Percentiles rank a stretch among this genome's conserved stretches.
These are phyloP conservation scores for Apophysomyces sp. DNA, from an alignment of 371 early-diverging fungal genomes.

Conservation along the genomic window DNA sequence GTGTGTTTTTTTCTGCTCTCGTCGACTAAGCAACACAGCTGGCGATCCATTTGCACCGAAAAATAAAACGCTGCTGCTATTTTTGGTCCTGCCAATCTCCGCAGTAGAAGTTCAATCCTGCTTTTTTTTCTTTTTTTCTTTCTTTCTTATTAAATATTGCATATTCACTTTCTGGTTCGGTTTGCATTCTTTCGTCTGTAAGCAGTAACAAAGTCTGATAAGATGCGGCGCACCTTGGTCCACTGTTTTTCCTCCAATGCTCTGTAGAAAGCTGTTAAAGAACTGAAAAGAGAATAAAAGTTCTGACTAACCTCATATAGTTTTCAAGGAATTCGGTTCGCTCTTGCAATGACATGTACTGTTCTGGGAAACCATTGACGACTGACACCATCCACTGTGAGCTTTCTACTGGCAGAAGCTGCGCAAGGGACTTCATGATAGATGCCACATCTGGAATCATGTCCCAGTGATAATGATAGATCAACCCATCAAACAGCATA, in stretches of 20 bases:
- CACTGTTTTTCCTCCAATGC: constrained; percentile 41
- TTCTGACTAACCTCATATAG: constrained; percentile 39
- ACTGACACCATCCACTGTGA: constrained; percentile 38
- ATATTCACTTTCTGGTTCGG: constrained; percentile 11
- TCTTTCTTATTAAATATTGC: background rate
- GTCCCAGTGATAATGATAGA: constrained; percentile 53
- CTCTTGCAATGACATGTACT: constrained; percentile 39
- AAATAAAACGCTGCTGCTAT: background rate
- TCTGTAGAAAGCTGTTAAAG: constrained; percentile 11
- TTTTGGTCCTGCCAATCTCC: constrained; percentile 8
- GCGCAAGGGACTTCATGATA: constrained; percentile 41
- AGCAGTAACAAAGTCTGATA: constrained; percentile 50
- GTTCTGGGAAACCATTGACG: constrained; percentile 47
- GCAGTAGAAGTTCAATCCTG: background rate
- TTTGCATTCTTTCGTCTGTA: constrained; percentile 33
- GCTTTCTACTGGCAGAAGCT: constrained; percentile 45
- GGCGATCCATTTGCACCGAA: background rate
- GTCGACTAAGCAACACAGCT: background rate
- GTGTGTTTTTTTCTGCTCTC: background rate
- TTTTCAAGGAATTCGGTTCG: constrained; percentile 48
- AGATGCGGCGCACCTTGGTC: constrained; percentile 37
- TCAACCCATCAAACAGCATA: constrained; percentile 46
- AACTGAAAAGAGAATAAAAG: background rate
- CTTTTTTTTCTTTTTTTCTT: background rate
- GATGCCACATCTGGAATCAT: constrained; percentile 47